Percentiles rank a stretch among this genome's conserved stretches.
Evolutionary conservation across 495 filamentous ascomycete genomes (phyloP).

Genomic region (Podospora fimiseda): DNA sequence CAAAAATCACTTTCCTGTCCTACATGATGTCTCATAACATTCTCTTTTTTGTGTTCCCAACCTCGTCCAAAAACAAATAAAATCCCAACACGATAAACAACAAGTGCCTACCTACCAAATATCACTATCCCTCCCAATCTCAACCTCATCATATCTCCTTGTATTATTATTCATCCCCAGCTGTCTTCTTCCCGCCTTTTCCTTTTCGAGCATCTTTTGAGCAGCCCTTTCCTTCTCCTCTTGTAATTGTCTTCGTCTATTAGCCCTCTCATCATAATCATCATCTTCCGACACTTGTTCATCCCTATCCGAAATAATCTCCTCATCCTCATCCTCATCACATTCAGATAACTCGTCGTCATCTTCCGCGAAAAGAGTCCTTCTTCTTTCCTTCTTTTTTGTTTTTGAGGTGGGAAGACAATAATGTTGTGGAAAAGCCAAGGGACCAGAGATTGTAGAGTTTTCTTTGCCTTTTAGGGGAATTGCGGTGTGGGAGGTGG

Average conservation of each 20-base stretch:
- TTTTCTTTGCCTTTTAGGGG: slow-evolving; percentile 15
- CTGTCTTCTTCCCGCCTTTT: no score
- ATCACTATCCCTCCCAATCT: slow-evolving; percentile 21
- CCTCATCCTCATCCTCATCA: not conserved
- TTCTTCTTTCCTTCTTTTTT: not conserved
- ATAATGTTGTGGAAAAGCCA: slow-evolving; percentile 18
- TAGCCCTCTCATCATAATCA: not conserved
- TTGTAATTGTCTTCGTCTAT: not conserved
- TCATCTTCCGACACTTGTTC: not conserved
- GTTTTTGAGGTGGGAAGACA: not conserved
- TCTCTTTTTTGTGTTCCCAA: not conserved
- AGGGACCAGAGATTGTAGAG: slow-evolving; percentile 19
- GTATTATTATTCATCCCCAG: slow-evolving; percentile 3
- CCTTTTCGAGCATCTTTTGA: no score
- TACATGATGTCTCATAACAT: no score
- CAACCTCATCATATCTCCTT: slow-evolving; percentile 20
- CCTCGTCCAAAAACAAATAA: not conserved
- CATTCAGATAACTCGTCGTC: not conserved
- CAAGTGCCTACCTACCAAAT: no score
- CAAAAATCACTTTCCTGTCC: no score
- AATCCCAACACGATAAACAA: not conserved
- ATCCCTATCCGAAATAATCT: not conserved
- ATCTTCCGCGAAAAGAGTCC: not conserved
- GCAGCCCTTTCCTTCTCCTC: no score
- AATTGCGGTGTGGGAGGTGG: slow-evolving; percentile 4